A percentile compares a stretch with the other conserved stretches of the same genome.
Evolutionary conservation across 371 early-diverging fungal species (phyloP).

Genomic region (Syncephalastrum sp.): DNA sequence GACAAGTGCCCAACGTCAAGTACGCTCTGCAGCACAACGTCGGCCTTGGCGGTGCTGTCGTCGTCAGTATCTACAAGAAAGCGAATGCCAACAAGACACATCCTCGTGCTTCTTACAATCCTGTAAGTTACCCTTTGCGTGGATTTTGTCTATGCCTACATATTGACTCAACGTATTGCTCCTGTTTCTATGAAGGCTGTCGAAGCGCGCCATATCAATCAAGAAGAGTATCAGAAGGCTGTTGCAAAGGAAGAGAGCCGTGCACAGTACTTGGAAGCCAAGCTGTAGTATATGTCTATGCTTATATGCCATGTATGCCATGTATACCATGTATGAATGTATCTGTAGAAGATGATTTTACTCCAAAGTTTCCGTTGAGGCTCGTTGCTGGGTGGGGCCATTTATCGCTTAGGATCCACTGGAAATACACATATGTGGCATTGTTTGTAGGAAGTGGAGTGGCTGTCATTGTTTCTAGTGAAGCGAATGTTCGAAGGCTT

Average conservation of each 20-base stretch:
- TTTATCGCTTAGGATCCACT: too few relatives aligned
- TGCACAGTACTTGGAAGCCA: conserved; percentile 44
- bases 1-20: conserved; percentile 69
- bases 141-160: too few relatives aligned
- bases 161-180: too few relatives aligned
- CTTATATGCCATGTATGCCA: too few relatives aligned
- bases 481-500: too few relatives aligned
- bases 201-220: conserved; percentile 60
- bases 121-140: conserved; percentile 25
- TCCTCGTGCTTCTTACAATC: conserved; percentile 71
- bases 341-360: not conserved
- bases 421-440: too few relatives aligned
- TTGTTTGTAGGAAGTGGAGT: too few relatives aligned
- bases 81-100: conserved; percentile 38
- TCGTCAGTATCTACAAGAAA: conserved; percentile 68
- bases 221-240: conserved; percentile 62
- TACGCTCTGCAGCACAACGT: conserved; percentile 81
- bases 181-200: conserved; percentile 30
- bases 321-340: not conserved
- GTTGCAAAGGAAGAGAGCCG: conserved; percentile 42
- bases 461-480: too few relatives aligned
- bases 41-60: conserved; percentile 80
- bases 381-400: too few relatives aligned
- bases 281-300: conserved; percentile 20
- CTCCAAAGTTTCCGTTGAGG: not conserved